Evolutionary conservation across 176 grass and related monocot species (phyloP).

Genomic region (Aegilops umbellulata): DNA sequence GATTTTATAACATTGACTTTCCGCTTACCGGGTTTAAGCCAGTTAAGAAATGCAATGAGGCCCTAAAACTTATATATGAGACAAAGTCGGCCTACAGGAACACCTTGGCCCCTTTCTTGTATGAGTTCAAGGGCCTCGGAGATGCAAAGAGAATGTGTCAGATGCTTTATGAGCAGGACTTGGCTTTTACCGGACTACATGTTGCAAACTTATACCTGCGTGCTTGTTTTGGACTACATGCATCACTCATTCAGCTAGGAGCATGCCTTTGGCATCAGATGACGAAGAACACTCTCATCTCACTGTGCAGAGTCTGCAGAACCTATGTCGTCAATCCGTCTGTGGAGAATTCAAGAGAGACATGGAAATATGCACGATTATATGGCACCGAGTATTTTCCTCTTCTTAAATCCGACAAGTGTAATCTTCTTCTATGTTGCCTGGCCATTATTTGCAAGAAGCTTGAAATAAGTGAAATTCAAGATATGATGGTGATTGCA

Average conservation of each 20-base stretch:
- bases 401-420: not conserved
- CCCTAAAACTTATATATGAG: not conserved
- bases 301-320: constrained; percentile 11
- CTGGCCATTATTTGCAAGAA: constrained; percentile 1
- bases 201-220: not conserved
- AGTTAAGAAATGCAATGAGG: not conserved
- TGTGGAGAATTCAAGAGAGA: not conserved
- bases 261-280: not conserved
- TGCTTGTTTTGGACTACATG: not conserved
- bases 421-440: not conserved
- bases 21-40: constrained; percentile 16
- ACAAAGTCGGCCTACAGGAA: not conserved
- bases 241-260: constrained; percentile 4
- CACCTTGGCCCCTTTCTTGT: constrained; percentile 10
- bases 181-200: not conserved
- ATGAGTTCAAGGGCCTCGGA: not conserved
- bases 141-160: not conserved
- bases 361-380: constrained; percentile 13
- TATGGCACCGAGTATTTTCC: not conserved
- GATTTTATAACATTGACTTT: not conserved
- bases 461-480: not conserved
- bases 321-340: not conserved
- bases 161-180: constrained; percentile 16
- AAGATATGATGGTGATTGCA: not conserved
- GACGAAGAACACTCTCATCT: not conserved